phyloP scores from a whole-genome alignment of 768 basidiomycete genomes.

The Suillus brevipes region DNA sequence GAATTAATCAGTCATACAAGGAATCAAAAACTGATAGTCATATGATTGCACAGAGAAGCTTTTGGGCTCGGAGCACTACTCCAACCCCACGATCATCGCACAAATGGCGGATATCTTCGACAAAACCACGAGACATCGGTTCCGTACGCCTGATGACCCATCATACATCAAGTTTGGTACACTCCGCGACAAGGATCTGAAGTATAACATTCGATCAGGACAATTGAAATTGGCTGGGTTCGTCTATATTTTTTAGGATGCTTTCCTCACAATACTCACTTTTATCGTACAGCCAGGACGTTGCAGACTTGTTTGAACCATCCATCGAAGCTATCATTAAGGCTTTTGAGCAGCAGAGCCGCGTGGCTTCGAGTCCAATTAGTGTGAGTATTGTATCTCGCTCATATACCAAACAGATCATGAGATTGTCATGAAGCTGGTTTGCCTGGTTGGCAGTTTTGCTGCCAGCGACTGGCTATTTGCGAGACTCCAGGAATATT shows the following conservation, averaged over 20 bases:
- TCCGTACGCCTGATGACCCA: constrained; percentile 34
- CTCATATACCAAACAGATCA: too few relatives aligned
- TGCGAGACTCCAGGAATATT: constrained; percentile 37
- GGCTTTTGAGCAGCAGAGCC: constrained; percentile 33
- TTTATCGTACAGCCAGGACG: constrained; percentile 27
- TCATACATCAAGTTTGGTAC: constrained; percentile 42
- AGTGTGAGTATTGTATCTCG: constrained; percentile 21
- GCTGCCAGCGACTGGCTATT: constrained; percentile 49
- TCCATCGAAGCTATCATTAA: constrained; percentile 38
- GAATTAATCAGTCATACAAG: neutral
- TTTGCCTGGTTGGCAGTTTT: constrained; percentile 55
- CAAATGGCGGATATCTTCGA: constrained; percentile 38
- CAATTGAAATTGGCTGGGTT: constrained; percentile 40
- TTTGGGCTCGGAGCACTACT: constrained; percentile 26
- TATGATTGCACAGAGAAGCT: constrained; percentile 24
- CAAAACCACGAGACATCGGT: constrained; percentile 37
- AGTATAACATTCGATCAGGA: constrained; percentile 36
- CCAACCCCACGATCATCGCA: constrained; percentile 29
- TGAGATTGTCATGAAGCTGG: constrained; percentile 19
- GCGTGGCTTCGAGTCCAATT: constrained; percentile 23
- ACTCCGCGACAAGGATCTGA: constrained; percentile 32
- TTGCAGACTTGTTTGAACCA: constrained; percentile 43
- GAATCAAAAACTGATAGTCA: neutral
- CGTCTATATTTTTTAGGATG: neutral
- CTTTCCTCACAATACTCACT: neutral